A percentile compares a stretch with the other conserved stretches of the same genome.
Evolutionary conservation across 2,329 filamentous ascomycete species (phyloP).

Genomic region (Ustulina deusta): DNA sequence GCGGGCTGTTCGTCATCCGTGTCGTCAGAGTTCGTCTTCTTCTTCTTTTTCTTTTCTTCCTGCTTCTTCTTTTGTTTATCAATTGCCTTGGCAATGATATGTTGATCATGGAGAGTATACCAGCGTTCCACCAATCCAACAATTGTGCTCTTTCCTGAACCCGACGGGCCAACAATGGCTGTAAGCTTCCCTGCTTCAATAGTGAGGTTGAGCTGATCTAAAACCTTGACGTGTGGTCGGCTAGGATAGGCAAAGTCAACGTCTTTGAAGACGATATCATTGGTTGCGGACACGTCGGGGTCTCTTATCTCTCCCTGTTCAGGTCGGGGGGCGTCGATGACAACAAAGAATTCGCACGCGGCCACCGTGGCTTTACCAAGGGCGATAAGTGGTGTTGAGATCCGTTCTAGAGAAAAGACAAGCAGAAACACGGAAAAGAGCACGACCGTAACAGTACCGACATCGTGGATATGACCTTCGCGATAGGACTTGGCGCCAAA

Average conservation of each 20-base stretch:
- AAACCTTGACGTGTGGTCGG: conserved; percentile 71
- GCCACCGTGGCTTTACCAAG: conserved; percentile 68
- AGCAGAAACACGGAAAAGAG: conserved; percentile 70
- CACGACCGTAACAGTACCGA: conserved; percentile 68
- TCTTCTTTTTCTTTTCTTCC: conserved; percentile 53
- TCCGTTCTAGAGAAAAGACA: conserved; percentile 67
- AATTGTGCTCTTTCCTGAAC: conserved; percentile 80
- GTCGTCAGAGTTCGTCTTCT: conserved; percentile 50
- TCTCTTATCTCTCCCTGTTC: conserved; percentile 56
- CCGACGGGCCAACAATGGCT: conserved; percentile 79
- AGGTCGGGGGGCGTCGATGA: conserved; percentile 63
- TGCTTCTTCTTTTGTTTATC: conserved; percentile 61
- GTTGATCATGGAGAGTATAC: conserved; percentile 71
- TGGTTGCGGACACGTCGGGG: conserved; percentile 62
- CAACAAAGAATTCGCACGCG: conserved; percentile 68
- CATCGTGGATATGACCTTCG: conserved; percentile 59
- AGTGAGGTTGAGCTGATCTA: conserved; percentile 68
- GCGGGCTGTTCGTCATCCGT: conserved; percentile 45
- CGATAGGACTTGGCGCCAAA: conserved; percentile 66
- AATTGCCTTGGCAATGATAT: conserved; percentile 63
- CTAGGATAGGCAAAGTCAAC: conserved; percentile 81
- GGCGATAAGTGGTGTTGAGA: conserved; percentile 69
- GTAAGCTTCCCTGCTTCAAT: conserved; percentile 75
- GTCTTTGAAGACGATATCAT: conserved; percentile 70
- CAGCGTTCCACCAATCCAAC: conserved; percentile 78